Evolutionary conservation across 2,329 filamentous ascomycete genomes (phyloP).

Genomic region (Gliomastix tumulicola): DNA sequence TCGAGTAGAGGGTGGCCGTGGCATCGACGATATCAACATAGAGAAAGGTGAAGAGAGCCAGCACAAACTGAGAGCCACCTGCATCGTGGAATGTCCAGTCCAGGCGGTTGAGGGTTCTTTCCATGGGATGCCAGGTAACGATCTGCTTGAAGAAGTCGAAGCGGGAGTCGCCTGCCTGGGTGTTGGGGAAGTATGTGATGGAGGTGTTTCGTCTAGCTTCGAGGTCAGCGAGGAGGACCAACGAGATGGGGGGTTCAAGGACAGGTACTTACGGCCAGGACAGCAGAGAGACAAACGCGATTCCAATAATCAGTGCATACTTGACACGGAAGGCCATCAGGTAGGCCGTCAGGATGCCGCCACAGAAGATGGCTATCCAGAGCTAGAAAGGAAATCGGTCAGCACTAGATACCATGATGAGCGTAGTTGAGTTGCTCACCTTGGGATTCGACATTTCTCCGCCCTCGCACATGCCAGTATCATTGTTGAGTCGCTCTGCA

Average conservation of each 20-base stretch:
- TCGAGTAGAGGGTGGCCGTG: constrained; percentile 73
- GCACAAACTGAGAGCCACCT: constrained; percentile 54
- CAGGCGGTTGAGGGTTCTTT: constrained; percentile 53
- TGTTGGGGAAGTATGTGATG: constrained; percentile 69
- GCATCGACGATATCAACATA: constrained; percentile 77
- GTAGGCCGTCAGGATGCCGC: constrained; percentile 71
- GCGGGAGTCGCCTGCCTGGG: constrained; percentile 51
- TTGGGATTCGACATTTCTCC: constrained; percentile 73
- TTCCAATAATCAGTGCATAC: constrained; percentile 68
- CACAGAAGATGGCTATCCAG: constrained; percentile 81
- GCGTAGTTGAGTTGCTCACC: constrained; percentile 23
- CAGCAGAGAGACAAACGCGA: constrained; percentile 62
- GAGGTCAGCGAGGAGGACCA: background rate
- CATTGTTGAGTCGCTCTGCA: constrained; percentile 38
- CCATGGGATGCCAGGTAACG: constrained; percentile 64
- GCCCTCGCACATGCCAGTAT: constrained; percentile 42
- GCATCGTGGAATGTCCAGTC: constrained; percentile 53
- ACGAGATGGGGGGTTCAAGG: background rate
- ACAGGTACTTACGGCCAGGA: constrained; percentile 59
- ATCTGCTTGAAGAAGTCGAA: constrained; percentile 70
- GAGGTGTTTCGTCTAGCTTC: constrained; percentile 59
- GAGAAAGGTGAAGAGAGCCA: constrained; percentile 70
- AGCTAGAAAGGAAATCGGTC: too few relatives aligned
- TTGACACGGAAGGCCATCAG: constrained; percentile 76
- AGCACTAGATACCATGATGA: too few relatives aligned